These are phyloP conservation scores for Boechera divaricarpa DNA, from an alignment of 345 rosid species.

Conservation along the genomic window DNA sequence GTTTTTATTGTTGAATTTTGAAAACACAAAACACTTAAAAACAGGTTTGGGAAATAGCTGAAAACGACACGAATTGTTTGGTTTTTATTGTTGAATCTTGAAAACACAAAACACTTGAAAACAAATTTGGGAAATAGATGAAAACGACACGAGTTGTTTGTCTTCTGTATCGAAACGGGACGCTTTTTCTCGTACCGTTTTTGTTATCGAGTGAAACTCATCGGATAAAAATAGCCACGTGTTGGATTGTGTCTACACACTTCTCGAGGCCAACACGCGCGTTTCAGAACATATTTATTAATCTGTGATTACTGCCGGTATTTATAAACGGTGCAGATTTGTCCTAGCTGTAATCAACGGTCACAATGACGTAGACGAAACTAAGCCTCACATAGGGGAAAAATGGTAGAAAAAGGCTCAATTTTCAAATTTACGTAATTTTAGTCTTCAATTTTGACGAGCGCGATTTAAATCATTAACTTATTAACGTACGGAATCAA, in stretches of 20 bases:
- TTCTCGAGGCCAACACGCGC: conserved; percentile 24
- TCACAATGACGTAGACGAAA: conserved; percentile 9
- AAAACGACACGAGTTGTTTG: conserved; percentile 15
- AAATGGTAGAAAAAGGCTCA: too few relatives aligned
- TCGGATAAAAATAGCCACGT: conserved; percentile 1
- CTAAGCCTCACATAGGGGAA: conserved; percentile 19
- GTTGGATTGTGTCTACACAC: not conserved
- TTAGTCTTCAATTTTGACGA: too few relatives aligned
- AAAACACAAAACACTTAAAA: not conserved
- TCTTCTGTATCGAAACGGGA: conserved; percentile 5
- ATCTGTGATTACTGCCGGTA: not conserved
- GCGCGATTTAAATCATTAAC: too few relatives aligned
- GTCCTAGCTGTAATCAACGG: conserved; percentile 21
- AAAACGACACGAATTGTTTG: conserved; percentile 5
- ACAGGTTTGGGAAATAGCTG: not conserved
- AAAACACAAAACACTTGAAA: not conserved
- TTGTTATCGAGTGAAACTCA: not conserved
- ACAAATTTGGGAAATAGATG: not conserved
- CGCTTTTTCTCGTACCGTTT: not conserved
- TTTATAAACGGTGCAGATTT: conserved; percentile 17
- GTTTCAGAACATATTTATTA: not conserved
- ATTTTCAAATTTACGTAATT: too few relatives aligned
- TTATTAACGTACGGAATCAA: too few relatives aligned
- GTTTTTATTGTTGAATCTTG: conserved; percentile 37
- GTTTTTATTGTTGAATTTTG: conserved; percentile 37